phyloP scores from a whole-genome alignment of 2,329 filamentous ascomycete species.

The Pyrenochaeta sp. region DNA sequence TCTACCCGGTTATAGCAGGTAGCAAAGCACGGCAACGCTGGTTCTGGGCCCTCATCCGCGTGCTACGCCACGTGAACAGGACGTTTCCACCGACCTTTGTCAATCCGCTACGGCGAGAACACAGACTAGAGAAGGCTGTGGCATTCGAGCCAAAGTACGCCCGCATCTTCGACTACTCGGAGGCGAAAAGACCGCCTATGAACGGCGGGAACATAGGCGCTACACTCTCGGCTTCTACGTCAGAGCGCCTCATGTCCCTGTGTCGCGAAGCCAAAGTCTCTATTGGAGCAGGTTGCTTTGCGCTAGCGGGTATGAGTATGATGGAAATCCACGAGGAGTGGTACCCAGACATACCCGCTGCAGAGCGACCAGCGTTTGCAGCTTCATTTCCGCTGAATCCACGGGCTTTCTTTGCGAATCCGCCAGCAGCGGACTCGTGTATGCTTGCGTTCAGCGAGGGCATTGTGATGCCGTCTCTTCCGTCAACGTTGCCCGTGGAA shows the following conservation, averaged over 20 bases:
- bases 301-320: conserved; percentile 55
- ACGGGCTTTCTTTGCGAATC: conserved; percentile 51
- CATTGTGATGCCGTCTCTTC: conserved; percentile 54
- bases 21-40: conserved; percentile 51
- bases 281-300: conserved; percentile 56
- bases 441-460: conserved; percentile 59
- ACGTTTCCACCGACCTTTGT: conserved; percentile 50
- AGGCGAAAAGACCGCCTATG: conserved; percentile 42
- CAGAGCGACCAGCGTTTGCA: conserved; percentile 49
- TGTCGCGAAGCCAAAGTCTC: conserved; percentile 49
- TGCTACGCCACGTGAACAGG: conserved; percentile 53
- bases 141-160: conserved; percentile 42
- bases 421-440: conserved; percentile 50
- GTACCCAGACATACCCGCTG: conserved; percentile 32
- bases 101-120: conserved; percentile 49
- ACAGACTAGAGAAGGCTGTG: conserved; percentile 18
- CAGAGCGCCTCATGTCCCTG: conserved; percentile 47
- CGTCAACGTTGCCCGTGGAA: conserved; percentile 44
- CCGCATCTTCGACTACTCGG: conserved; percentile 49
- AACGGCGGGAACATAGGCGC: conserved; percentile 44
- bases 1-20: conserved; percentile 52
- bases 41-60: conserved; percentile 57
- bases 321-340: conserved; percentile 53
- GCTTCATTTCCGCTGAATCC: conserved; percentile 58
- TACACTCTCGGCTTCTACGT: conserved; percentile 40